These are phyloP conservation scores for Xylariaceae sp. DNA, from an alignment of 2,329 filamentous ascomycete species.

Conservation along the genomic window DNA sequence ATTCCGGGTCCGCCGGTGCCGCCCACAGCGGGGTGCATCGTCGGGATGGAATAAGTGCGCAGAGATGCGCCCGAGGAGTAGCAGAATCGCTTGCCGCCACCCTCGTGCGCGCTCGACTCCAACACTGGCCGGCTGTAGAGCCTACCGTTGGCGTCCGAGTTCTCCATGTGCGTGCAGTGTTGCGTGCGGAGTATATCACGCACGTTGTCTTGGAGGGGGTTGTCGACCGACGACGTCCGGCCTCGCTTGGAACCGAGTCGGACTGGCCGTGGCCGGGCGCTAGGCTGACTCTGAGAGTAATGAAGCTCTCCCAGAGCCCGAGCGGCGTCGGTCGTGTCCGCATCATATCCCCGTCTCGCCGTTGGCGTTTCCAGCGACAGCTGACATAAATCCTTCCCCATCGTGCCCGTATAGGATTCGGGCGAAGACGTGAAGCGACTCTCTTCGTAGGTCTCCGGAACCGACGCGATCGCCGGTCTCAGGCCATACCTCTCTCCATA, in stretches of 20 bases:
- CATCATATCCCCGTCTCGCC: slow-evolving; percentile 37
- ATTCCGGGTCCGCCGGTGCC: slow-evolving; percentile 52
- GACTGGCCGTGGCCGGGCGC: slow-evolving; percentile 23
- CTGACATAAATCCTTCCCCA: slow-evolving; percentile 43
- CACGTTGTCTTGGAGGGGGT: slow-evolving; percentile 58
- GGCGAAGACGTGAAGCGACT: slow-evolving; percentile 45
- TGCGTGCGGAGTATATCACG: slow-evolving; percentile 47
- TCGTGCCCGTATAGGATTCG: slow-evolving; percentile 47
- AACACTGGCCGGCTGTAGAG: slow-evolving; percentile 27
- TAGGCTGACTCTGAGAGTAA: slow-evolving; percentile 36
- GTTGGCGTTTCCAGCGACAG: slow-evolving; percentile 41
- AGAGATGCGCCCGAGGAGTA: slow-evolving; percentile 51
- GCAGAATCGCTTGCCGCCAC: slow-evolving; percentile 57
- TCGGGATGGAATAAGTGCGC: slow-evolving; percentile 37
- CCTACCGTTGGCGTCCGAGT: slow-evolving; percentile 29
- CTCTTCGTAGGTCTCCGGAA: slow-evolving; percentile 50
- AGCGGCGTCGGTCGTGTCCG: slow-evolving; percentile 47
- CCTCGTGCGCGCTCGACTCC: slow-evolving; percentile 28
- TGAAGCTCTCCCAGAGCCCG: slow-evolving; percentile 54
- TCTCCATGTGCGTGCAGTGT: slow-evolving; percentile 25
- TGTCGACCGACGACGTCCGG: slow-evolving; percentile 50
- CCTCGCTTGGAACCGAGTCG: slow-evolving; percentile 49
- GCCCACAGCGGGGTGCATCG: slow-evolving; percentile 41
- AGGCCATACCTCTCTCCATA: slow-evolving; percentile 47
- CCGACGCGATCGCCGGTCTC: slow-evolving; percentile 46